Evolutionary conservation across 2,329 filamentous ascomycete species (phyloP), one percentile per base, ranked within the genome.

Genomic region (Xenoacremonium recifei): DNA sequence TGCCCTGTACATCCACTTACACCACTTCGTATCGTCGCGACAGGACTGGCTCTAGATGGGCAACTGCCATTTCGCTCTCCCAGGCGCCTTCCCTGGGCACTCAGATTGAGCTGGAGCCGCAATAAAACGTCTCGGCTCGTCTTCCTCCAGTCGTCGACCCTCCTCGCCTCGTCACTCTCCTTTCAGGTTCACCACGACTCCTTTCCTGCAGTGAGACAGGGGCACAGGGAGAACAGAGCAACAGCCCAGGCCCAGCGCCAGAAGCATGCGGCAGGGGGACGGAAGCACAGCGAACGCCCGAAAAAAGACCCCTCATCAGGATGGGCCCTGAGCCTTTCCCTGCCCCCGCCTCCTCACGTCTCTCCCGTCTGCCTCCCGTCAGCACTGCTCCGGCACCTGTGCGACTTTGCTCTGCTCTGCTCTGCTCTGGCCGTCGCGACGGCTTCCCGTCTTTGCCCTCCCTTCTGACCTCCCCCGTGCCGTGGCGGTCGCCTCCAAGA

Each of bases 241-340:
- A 34, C 32, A 20, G 32, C 7, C 23, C 23, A 27, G 23, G 9
- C 7, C 13, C 23, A 27, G 15, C 30, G 15, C 7, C 32, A 34
- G 16, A 5, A 31, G 29, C 29, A 31, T 6, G 29, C 29, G n/a
- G 29, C 29, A 31, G 29, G 29, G 29, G 29, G 17, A 52, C 39
- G 38, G 9, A 27, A n/a, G 25, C 9, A 27, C n/a, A n/a, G 43
- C 50, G 47, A n/a, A n/a, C n/a, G n/a, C n/a, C n/a, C n/a, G n/a
- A n/a, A n/a, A n/a, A n/a, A n/a, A n/a, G n/a, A n/a, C n/a, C n/a
- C n/a, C n/a, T n/a, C n/a, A n/a, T n/a, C n/a, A n/a, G n/a, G n/a
- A n/a, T n/a, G n/a, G n/a, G n/a, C n/a, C n/a, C n/a, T n/a, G n/a
- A n/a, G n/a, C n/a, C n/a, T n/a, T n/a, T n/a, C n/a, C n/a, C n/a